Evolutionary conservation across 225 moss, liverwort and hornwort genomes (phyloP).

Genomic region (Neckera pumila): DNA sequence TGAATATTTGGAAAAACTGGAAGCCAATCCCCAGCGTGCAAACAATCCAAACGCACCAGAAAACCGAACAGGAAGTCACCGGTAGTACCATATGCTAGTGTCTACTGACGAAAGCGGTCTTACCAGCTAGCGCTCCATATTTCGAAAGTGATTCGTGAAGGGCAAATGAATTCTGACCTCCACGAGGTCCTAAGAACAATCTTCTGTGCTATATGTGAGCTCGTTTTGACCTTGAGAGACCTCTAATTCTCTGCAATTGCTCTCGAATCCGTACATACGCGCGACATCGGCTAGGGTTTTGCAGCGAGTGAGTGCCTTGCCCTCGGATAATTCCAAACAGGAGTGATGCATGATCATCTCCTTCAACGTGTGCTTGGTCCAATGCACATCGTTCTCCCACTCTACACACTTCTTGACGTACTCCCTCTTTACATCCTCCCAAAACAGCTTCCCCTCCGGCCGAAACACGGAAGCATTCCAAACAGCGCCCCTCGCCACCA

Average conservation of each 20-base stretch:
- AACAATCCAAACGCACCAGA: neutral
- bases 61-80: neutral
- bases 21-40: neutral
- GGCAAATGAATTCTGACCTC: neutral
- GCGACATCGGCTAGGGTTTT: constrained; percentile 55
- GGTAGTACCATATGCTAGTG: neutral
- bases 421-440: constrained; percentile 74
- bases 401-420: constrained; percentile 56
- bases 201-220: neutral
- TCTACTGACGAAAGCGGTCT: neutral
- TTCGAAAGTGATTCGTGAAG: neutral
- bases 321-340: constrained; percentile 64
- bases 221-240: constrained; percentile 7
- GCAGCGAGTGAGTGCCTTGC: constrained; percentile 58
- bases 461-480: constrained; percentile 87
- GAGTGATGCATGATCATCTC: constrained; percentile 90
- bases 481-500: constrained; percentile 74
- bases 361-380: constrained; percentile 73
- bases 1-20: neutral
- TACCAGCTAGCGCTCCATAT: neutral
- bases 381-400: constrained; percentile 84
- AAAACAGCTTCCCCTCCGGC: constrained; percentile 47
- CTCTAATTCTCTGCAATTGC: constrained; percentile 32
- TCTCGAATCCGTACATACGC: constrained; percentile 42
- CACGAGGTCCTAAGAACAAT: neutral